phyloP scores from a whole-genome alignment of 2,329 filamentous ascomycete species.

The Exserohilum turcica region DNA sequence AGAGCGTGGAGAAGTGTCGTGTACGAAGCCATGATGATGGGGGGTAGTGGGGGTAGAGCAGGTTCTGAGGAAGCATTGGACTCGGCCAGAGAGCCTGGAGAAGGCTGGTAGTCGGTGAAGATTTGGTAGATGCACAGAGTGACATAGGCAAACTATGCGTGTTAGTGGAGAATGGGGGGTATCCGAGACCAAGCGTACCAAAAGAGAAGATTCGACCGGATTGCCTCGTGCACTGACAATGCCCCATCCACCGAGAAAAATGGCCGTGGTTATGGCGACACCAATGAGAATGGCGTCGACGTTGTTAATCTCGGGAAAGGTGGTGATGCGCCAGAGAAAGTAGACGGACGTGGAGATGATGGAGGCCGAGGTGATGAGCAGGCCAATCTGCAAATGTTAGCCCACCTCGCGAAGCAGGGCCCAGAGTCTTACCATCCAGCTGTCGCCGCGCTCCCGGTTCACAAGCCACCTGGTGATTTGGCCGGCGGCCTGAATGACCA shows the following conservation, averaged over 20 bases:
- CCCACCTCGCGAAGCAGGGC: not conserved
- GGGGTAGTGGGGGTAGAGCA: slow-evolving; percentile 95
- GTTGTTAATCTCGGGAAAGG: slow-evolving; percentile 91
- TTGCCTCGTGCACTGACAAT: slow-evolving; percentile 94
- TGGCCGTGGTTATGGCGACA: slow-evolving; percentile 85
- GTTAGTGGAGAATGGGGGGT: slow-evolving; percentile 10
- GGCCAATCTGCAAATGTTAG: slow-evolving; percentile 71
- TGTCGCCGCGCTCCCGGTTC: slow-evolving; percentile 90
- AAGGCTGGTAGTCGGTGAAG: slow-evolving; percentile 96
- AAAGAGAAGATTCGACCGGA: slow-evolving; percentile 88
- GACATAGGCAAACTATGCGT: slow-evolving; percentile 78
- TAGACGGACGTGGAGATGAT: slow-evolving; percentile 93
- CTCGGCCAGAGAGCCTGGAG: slow-evolving; percentile 60
- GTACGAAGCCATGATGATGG: slow-evolving; percentile 98
- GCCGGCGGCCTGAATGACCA: slow-evolving; percentile 93
- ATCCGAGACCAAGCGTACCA: slow-evolving; percentile 55
- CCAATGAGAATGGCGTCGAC: slow-evolving; percentile 92
- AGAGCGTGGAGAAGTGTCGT: slow-evolving; percentile 86
- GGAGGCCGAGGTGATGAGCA: slow-evolving; percentile 85
- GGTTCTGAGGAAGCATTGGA: slow-evolving; percentile 66
- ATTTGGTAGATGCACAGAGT: slow-evolving; percentile 99
- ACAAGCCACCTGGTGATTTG: slow-evolving; percentile 95
- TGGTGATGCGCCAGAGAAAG: slow-evolving; percentile 93
- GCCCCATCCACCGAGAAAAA: slow-evolving; percentile 91
- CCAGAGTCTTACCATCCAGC: slow-evolving; percentile 78